Percentiles rank a stretch among this genome's conserved stretches.
Conservation (phyloP, 1,284 basidiomycete species). For the Fistulinella cinereoalba region DNA sequence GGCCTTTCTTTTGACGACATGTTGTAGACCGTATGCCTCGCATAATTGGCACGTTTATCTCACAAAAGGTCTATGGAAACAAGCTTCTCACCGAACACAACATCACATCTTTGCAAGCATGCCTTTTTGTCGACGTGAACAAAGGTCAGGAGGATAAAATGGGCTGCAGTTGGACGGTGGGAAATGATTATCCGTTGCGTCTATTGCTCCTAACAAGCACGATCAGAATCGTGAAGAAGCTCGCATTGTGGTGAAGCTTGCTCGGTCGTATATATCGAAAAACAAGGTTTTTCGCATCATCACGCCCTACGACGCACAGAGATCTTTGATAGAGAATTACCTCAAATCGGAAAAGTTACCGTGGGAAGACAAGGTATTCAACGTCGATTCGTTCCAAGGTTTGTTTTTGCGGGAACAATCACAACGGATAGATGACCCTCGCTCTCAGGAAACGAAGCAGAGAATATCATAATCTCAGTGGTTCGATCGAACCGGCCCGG, state of each 20-base stretch:
- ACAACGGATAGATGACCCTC: constrained; percentile 17
- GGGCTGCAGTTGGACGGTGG: constrained; percentile 30
- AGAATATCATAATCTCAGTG: constrained; percentile 63
- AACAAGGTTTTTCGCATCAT: constrained; percentile 25
- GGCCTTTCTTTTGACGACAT: not conserved
- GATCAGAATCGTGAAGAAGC: constrained; percentile 28
- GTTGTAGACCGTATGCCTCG: constrained; percentile 50
- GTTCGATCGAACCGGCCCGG: constrained; percentile 47
- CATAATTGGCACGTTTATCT: constrained; percentile 48
- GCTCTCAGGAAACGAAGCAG: constrained; percentile 34
- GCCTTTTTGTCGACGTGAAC: constrained; percentile 31
- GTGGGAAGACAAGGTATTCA: constrained; percentile 59
- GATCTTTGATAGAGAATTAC: constrained; percentile 46
- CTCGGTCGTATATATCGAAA: constrained; percentile 6
- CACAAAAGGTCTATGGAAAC: constrained; percentile 40
- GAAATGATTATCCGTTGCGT: not conserved
- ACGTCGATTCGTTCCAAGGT: constrained; percentile 68
- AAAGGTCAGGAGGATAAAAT: constrained; percentile 21
- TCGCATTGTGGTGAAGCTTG: constrained; percentile 22
- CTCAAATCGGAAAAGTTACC: constrained; percentile 43
- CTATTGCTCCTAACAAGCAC: not conserved
- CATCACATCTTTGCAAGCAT: constrained; percentile 9
- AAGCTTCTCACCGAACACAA: constrained; percentile 24
- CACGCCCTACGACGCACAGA: constrained; percentile 60
- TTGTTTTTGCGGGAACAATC: constrained; percentile 19